Evolutionary conservation across 345 rosid species (phyloP).

Genomic region (Hibiscus mutabilis): DNA sequence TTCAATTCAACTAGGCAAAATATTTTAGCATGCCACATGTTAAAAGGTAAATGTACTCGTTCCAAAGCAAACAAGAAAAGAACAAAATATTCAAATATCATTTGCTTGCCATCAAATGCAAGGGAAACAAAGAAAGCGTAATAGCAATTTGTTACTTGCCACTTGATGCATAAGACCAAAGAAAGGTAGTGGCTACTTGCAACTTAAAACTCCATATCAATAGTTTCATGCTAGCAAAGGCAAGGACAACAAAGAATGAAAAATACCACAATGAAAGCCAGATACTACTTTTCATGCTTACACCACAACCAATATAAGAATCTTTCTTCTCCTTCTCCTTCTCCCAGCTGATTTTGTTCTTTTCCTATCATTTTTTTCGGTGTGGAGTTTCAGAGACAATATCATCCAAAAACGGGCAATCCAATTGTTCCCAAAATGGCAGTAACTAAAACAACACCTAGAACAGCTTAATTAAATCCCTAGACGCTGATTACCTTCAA

Average conservation of each 20-base stretch:
- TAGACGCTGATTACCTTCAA: background rate
- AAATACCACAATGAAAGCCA: background rate
- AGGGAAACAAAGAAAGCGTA: background rate
- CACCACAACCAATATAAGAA: background rate
- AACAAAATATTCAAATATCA: background rate
- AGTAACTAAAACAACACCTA: background rate
- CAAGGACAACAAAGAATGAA: background rate
- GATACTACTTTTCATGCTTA: background rate
- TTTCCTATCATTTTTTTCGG: background rate
- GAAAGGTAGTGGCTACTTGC: no score
- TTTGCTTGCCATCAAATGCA: background rate
- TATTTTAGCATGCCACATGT: background rate
- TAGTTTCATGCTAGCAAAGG: background rate
- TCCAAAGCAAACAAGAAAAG: background rate
- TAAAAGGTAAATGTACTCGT: no score
- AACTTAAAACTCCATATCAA: background rate
- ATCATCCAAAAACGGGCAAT: background rate
- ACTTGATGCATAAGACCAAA: background rate
- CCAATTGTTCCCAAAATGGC: background rate
- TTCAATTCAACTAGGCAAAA: background rate
- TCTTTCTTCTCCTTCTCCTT: background rate
- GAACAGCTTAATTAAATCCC: background rate
- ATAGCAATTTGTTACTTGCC: background rate
- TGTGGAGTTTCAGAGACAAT: background rate
- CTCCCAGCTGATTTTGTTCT: background rate